phyloP scores from a whole-genome alignment of 495 filamentous ascomycete species.

The Recurvomyces mirabilis region DNA sequence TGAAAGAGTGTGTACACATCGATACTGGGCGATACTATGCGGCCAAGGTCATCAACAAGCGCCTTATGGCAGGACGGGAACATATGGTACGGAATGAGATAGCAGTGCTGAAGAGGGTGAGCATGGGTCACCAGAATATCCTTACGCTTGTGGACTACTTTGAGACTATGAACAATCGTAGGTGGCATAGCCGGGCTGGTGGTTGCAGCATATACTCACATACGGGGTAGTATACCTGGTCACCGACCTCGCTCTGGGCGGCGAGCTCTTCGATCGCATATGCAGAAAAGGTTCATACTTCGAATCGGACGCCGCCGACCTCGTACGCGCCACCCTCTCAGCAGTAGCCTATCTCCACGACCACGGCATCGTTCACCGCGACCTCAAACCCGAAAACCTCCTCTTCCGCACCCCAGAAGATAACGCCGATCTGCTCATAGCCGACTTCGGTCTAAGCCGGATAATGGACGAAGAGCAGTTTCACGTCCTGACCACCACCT shows the following conservation, averaged over 20 bases:
- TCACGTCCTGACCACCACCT: constrained; percentile 93
- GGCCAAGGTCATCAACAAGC: constrained; percentile 98
- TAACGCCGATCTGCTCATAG: constrained; percentile 83
- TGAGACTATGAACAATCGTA: constrained; percentile 96
- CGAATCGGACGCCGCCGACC: constrained; percentile 89
- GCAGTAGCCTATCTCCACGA: constrained; percentile 98
- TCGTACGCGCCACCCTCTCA: constrained; percentile 86
- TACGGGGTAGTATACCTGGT: constrained; percentile 69
- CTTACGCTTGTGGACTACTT: constrained; percentile 97
- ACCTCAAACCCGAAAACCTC: constrained; percentile 65
- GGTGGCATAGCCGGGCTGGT: constrained; percentile 20
- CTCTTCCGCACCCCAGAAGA: constrained; percentile 72
- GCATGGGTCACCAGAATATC: constrained; percentile 97
- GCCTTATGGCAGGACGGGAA: constrained; percentile 91
- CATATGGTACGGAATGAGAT: constrained; percentile 99
- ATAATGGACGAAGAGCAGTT: constrained; percentile 99
- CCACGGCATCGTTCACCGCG: constrained; percentile 93
- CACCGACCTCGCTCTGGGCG: constrained; percentile 90
- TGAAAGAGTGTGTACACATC: constrained; percentile 99
- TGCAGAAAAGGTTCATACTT: constrained; percentile 97
- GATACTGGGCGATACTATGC: constrained; percentile 97
- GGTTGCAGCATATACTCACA: not conserved
- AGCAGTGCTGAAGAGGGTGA: constrained; percentile 87
- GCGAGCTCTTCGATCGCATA: constrained; percentile 96
- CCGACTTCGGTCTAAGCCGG: constrained; percentile 84